Evolutionary conservation across 108 stramenopile genomes (phyloP), one percentile per base, ranked within the genome.

Genomic region (Mediolabrus comicus): DNA sequence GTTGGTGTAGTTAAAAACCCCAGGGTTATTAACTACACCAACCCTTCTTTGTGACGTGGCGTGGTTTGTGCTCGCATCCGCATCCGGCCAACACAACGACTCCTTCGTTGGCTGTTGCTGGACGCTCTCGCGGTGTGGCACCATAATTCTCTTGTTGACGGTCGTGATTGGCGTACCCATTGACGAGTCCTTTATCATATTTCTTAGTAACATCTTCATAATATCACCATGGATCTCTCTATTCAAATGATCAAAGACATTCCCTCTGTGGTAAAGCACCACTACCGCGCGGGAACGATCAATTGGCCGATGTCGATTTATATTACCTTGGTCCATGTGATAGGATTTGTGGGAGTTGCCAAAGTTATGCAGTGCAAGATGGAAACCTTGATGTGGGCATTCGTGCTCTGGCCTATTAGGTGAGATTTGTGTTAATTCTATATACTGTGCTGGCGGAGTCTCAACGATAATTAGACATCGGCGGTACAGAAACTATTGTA

Each of bases 301-400:
- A 99, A 99, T 82, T 99, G 92, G 88, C 98, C 97, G 11, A 99
- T 99, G 98, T 74, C 87, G 27, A 96, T 98, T 68, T 99, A 99
- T 84, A 91, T 97, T 59, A 73, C 87, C 4, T 70, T 98, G 58
- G 96, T 95, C 10, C 98, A 99, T 58, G 38, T 84, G 10, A 85
- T 94, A 1, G 98, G 96, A 29, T 28, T 88, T 22, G 72, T 85
- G 29, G 98, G 98, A 25, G 51, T 95, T 41, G 12, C 72, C 16
- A 86, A 79, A 19, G 24, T 98, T 36, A 29, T 82, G 33, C 27
- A 81, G 51, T 88, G 87, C 75, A 82, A 84, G 9, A 53, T 63
- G 35, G 85, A 96, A 60, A 99, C 98, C 9, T 73, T 96, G 16
- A 67, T 99, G 52, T 96, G 91, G 84, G 95, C 97, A 3, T 99